Evolutionary conservation across 2,329 filamentous ascomycete genomes (phyloP), one percentile per base, ranked within the genome.

Genomic region (Pseudopithomyces maydicus): DNA sequence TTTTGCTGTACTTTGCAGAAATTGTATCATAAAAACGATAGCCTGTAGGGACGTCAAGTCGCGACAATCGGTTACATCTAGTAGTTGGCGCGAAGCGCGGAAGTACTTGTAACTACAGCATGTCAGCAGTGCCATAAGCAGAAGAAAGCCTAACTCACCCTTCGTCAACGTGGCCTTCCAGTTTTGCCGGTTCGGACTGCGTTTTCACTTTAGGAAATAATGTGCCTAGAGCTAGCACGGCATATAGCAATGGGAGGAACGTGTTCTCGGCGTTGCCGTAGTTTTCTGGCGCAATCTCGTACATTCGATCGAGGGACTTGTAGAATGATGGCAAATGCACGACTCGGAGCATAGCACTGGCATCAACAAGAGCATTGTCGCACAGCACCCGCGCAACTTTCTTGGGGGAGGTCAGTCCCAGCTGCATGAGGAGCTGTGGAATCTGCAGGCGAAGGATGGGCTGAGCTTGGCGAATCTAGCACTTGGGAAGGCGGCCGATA

Each of bases 241-340:
- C 77, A 63, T 82, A 82, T 17, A 82, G 68, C 17, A 83, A 65
- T 14, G 81, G 80, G 35, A 82, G 65, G 54, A 82, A 83, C 23
- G 66, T 76, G 49, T 80, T 76, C 42, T 83, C 80, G 12, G 77
- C 71, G 55, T 78, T 76, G 15, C 71, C 75, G 60, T 79, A 81
- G 41, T 78, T 71, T 19, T 81, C 80, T 12, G 72, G 61, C 1
- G 89, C 81, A 20, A 81, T 86, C 62, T 89, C 85, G 74, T 96
- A 97, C 38, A 97, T 82, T 53, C 84, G 84, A 63, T 97, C 88
- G 60, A 97, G 84, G 67, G 86, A 87, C 56, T 85, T 83, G 77
- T 90, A 92, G 72, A 97, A 97, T 0, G 86, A 86, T 0, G 93
- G 93, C 48, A 90, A 81, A 69, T 97, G 92, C 5, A 96, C 85